A percentile compares a stretch with the other conserved stretches of the same genome.
phyloP scores from a whole-genome alignment of 108 stramenopile species.

The Pseudonitzschia pungens region DNA sequence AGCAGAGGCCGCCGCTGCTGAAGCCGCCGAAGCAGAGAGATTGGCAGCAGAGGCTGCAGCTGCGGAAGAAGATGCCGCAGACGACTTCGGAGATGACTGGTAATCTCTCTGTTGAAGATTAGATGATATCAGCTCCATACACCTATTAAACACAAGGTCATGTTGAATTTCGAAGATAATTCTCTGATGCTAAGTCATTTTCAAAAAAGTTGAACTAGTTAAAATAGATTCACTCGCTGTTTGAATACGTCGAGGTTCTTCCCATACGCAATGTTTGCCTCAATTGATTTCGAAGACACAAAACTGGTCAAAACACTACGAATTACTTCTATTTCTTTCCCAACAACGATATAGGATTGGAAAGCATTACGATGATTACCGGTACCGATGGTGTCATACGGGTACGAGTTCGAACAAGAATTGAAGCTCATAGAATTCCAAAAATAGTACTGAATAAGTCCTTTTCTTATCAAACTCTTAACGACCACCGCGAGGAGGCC shows the following conservation, averaged over 20 bases:
- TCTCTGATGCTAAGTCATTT: not conserved
- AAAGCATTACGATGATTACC: no score
- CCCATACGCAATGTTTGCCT: no score
- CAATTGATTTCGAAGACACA: no score
- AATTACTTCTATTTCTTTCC: no score
- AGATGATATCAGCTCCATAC: not conserved
- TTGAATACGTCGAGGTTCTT: no score
- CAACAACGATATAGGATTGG: no score
- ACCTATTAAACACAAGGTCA: not conserved
- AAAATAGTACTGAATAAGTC: not conserved
- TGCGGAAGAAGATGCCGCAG: constrained; percentile 20
- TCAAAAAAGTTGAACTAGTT: no score
- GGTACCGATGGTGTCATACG: no score
- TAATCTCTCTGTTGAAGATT: constrained; percentile 14
- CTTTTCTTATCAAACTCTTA: not conserved
- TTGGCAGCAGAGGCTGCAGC: constrained; percentile 20
- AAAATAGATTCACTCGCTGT: no score
- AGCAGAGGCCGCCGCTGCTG: constrained; percentile 19
- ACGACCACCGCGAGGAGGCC: not conserved
- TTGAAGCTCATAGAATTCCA: no score
- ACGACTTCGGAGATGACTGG: constrained; percentile 87
- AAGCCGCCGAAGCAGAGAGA: constrained; percentile 39
- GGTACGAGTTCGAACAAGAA: no score
- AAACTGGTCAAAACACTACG: no score
- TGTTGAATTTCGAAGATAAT: not conserved